Conservation (phyloP, 768 basidiomycete genomes). For the Phylloporus sp. region DNA sequence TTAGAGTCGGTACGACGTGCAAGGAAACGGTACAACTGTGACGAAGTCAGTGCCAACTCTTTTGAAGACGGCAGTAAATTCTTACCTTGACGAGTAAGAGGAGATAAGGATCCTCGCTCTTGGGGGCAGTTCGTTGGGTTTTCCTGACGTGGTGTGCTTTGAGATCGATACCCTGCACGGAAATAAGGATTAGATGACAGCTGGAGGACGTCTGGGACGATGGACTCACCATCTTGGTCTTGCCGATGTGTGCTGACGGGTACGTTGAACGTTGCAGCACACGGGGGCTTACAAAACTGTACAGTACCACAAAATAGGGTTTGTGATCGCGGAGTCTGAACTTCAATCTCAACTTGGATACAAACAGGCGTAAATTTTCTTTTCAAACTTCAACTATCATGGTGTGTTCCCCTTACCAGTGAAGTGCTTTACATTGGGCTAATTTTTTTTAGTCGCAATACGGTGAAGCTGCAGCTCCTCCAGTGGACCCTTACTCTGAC, state of each 20-base stretch:
- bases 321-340: conserved; percentile 29
- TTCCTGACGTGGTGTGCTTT: conserved; percentile 98
- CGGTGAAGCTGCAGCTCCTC: conserved; percentile 52
- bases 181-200: conserved; percentile 9
- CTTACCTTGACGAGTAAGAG: conserved; percentile 94
- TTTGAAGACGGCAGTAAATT: conserved; percentile 7
- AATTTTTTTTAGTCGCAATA: conserved; percentile 43
- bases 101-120: conserved; percentile 99
- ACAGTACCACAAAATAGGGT: conserved; percentile 43
- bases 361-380: conserved; percentile 40
- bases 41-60: conserved; percentile 4
- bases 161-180: conserved; percentile 87
- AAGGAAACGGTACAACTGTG: conserved; percentile 95
- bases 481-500: conserved; percentile 79
- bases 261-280: conserved; percentile 32
- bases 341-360: conserved; percentile 32
- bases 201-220: conserved; percentile 31
- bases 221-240: conserved; percentile 80
- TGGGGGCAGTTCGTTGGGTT: conserved; percentile 88
- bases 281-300: conserved; percentile 64
- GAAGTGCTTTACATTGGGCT: neutral
- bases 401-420: conserved; percentile 37
- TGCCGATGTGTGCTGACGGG: conserved; percentile 50
- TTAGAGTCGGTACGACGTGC: conserved; percentile 92
- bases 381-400: conserved; percentile 59